Evolutionary conservation across 805 yeast species (phyloP), one percentile per base, ranked within the genome.

Genomic region (Suhomyces xylopsoci): DNA sequence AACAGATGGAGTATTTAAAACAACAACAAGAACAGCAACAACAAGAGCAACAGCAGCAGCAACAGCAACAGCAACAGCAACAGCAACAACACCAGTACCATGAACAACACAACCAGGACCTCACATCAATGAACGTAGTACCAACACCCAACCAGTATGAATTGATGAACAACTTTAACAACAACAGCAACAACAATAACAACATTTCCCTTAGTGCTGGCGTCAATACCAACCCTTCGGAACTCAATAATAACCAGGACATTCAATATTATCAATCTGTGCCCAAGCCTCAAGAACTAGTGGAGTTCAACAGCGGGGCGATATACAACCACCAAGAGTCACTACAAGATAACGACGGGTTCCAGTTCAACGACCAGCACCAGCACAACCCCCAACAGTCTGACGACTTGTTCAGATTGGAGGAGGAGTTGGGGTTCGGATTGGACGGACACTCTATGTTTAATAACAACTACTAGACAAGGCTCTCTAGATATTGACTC

Each of bases 351-450:
- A 12, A 38, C 14, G 42, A 38, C 24, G 42, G 42, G 42, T 38
- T 38, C n/a, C 42, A 17, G 24, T 15, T 22, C 9, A 19, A 49
- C 48, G 17, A 57, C 48, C 45, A 40, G 51, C 5, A 15, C 3
- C 49, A 50, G 36, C 49, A 49, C n/a, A 19, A 48, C 17, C 41
- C 32, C 51, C 14, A 46, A 19, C 30, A 36, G 20, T 19, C 59
- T 51, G 46, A 32, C 48, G 77, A 73, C 32, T 63, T 70, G 32
- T 70, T 71, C 49, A 60, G 71, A 45, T 64, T 76, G 38, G 80
- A 76, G 54, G 79, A 75, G 55, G 80, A 76, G 49, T 61, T 76
- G 24, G 76, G 78, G 3, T 75, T 73, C 60, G 80, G 80, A 6
- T 62, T 76, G 61, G 80, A 76, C 59, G 78, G 77, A 8, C 65